Percentiles rank a stretch among this genome's conserved stretches.
phyloP scores from a whole-genome alignment of 2,329 filamentous ascomycete genomes.

The Bertia moriformis region DNA sequence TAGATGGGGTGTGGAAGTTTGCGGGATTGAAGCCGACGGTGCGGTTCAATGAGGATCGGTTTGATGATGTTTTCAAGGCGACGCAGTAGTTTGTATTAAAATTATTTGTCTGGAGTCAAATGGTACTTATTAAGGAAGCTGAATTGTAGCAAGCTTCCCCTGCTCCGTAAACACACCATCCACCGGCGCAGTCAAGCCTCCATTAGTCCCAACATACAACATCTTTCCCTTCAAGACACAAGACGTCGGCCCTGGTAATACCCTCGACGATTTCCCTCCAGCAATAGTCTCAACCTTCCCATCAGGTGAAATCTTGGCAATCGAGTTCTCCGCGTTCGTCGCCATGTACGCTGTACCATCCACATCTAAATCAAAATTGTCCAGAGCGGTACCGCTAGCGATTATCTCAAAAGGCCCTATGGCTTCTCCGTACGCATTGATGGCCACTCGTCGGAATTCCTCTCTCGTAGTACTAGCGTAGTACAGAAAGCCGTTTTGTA shows the following conservation, averaged over 20 bases:
- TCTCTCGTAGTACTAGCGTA: background rate
- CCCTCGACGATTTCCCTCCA: background rate
- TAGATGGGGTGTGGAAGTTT: slow-evolving; percentile 44
- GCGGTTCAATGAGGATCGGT: slow-evolving; percentile 13
- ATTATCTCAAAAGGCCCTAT: background rate
- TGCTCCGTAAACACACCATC: background rate
- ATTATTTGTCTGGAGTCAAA: too few species aligned
- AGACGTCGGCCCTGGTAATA: background rate
- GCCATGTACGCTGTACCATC: background rate
- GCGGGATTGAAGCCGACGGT: slow-evolving; percentile 36
- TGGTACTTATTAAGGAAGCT: background rate
- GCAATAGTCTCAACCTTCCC: background rate
- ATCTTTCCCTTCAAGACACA: background rate
- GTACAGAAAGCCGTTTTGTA: background rate
- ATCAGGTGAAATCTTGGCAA: background rate
- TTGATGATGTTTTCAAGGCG: background rate
- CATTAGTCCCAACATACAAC: slow-evolving; percentile 1
- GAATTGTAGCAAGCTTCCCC: background rate
- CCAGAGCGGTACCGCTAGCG: background rate
- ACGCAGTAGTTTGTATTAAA: too few species aligned
- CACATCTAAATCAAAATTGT: background rate
- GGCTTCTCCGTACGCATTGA: background rate
- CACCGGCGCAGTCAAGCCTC: background rate
- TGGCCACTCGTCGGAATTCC: background rate
- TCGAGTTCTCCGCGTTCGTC: background rate